Base-by-base conservation (phyloP, 1,139 yeast species). In the Scheffersomyces parashehatae region DNA sequence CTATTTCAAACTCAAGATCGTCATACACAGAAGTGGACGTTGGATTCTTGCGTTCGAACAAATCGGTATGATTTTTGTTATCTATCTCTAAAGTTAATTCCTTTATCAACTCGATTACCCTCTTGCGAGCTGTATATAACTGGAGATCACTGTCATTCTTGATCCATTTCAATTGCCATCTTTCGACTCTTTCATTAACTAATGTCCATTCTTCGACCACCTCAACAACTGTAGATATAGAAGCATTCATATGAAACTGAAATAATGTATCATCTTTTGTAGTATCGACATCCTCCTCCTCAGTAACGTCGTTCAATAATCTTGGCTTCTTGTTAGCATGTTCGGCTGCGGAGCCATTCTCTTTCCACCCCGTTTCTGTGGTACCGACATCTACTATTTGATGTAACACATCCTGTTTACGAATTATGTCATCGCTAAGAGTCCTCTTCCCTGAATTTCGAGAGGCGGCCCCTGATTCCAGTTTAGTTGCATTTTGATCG, bases 91-190 rank as follows among this genome's bases (percentile, higher is more conserved):
- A 20, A 20, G 26, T 35, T 3, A 52, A 31, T 10, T 47, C 48
- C 37, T 43, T 49, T n/a, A 52, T 42, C 29, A 53, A 47, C 29
- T 46, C 44, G 20, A 47, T 43, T 9, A 52, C 38, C 9, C 45
- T 12, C 31, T 48, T 49, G 31, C 54, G 36, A 13, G 35, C 39
- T 26, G 38, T 43, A 38, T 48, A 52, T 13, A 46, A 32, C 30
- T 51, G 43, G 13, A 38, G 42, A 37, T 50, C 48, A 28, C 28
- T 38, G 6, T 37, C 36, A 28, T 38, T 45, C 39, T 52, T 48
- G 35, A 53, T 49, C 55, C 57, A 53, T 4, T 39, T 28, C 13
- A 39, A 28, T 16, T 32, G 29, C 41, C 41, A 34, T 12, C 15
- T 34, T 15, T 28, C 24, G n/a, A 31, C 35, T 11, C 35, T 31